A percentile compares a stretch with the other conserved stretches of the same genome.
Evolutionary conservation across 1,284 basidiomycete species (phyloP).

Genomic region (Laetiporus sulphureus): DNA sequence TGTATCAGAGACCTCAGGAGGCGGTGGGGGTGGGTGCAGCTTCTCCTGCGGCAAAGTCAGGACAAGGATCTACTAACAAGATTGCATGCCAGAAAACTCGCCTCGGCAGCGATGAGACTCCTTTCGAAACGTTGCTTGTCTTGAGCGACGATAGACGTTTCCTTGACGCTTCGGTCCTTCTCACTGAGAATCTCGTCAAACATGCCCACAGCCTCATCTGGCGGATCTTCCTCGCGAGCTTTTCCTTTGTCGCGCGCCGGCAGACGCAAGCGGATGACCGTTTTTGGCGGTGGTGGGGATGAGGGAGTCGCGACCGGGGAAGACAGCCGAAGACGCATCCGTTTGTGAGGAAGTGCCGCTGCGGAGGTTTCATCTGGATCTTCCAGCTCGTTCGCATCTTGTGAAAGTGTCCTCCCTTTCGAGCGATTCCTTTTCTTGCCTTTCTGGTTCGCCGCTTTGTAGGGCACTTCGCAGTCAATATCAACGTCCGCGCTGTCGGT

Average conservation of each 20-base stretch:
- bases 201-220: conserved; percentile 42
- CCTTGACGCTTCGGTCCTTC: conserved; percentile 70
- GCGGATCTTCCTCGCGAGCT: conserved; percentile 51
- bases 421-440: conserved; percentile 16
- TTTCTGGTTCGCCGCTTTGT: conserved; percentile 18
- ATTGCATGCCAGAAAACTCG: conserved; percentile 24
- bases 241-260: conserved; percentile 53
- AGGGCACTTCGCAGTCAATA: conserved; percentile 22
- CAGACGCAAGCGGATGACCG: conserved; percentile 48
- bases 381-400: conserved; percentile 3
- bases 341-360: conserved; percentile 29
- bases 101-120: conserved; percentile 68
- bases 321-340: conserved; percentile 32
- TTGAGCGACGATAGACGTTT: conserved; percentile 55
- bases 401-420: conserved; percentile 20
- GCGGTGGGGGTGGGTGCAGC: conserved; percentile 36
- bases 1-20: conserved; percentile 34
- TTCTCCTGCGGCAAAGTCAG: conserved; percentile 37
- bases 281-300: conserved; percentile 15
- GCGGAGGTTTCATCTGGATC: conserved; percentile 21
- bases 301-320: conserved; percentile 31
- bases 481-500: no score
- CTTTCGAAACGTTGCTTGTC: conserved; percentile 80
- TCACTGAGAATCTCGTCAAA: conserved; percentile 77
- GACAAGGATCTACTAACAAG: not conserved